These are phyloP conservation scores for Massospora cicadina DNA, from an alignment of 371 early-diverging fungal species.

Conservation along the genomic window DNA sequence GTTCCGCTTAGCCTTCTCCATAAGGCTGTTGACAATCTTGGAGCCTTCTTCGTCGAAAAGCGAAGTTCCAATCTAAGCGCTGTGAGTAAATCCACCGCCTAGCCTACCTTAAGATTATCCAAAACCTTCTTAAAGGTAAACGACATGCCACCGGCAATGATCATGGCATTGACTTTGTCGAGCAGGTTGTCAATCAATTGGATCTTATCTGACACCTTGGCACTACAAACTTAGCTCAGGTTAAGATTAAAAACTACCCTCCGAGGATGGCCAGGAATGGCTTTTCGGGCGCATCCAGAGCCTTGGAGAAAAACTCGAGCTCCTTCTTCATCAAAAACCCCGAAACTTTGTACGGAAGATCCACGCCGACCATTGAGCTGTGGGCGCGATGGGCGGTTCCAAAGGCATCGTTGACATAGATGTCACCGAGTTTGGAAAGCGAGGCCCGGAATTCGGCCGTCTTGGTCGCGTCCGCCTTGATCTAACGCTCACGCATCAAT, in stretches of 20 bases:
- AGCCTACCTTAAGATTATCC: slow-evolving; percentile 47
- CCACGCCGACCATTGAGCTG: slow-evolving; percentile 93
- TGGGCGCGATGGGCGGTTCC: slow-evolving; percentile 96
- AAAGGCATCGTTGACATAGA: slow-evolving; percentile 98
- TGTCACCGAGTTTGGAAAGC: slow-evolving; percentile 84
- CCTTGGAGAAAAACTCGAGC: slow-evolving; percentile 93
- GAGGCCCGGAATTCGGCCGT: slow-evolving; percentile 78
- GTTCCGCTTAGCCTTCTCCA: slow-evolving; percentile 74
- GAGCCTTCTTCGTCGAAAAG: slow-evolving; percentile 83
- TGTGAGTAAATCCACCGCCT: not conserved
- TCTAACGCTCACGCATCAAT: too few relatives aligned
- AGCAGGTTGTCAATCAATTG: slow-evolving; percentile 90
- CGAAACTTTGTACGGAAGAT: slow-evolving; percentile 76
- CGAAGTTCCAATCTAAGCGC: slow-evolving; percentile 69
- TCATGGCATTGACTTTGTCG: slow-evolving; percentile 76
- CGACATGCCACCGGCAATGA: slow-evolving; percentile 96
- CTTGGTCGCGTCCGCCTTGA: slow-evolving; percentile 67
- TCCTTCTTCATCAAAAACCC: slow-evolving; percentile 99
- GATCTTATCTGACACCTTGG: slow-evolving; percentile 98
- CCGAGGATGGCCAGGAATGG: slow-evolving; percentile 98
- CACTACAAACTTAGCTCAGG: slow-evolving; percentile 23
- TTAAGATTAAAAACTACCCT: slow-evolving; percentile 31
- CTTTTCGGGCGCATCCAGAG: slow-evolving; percentile 73
- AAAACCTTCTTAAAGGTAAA: slow-evolving; percentile 93
- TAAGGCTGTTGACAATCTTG: slow-evolving; percentile 57